phyloP scores from a whole-genome alignment of 2,329 filamentous ascomycete species.

The Sclerotiophoma versabilis region DNA sequence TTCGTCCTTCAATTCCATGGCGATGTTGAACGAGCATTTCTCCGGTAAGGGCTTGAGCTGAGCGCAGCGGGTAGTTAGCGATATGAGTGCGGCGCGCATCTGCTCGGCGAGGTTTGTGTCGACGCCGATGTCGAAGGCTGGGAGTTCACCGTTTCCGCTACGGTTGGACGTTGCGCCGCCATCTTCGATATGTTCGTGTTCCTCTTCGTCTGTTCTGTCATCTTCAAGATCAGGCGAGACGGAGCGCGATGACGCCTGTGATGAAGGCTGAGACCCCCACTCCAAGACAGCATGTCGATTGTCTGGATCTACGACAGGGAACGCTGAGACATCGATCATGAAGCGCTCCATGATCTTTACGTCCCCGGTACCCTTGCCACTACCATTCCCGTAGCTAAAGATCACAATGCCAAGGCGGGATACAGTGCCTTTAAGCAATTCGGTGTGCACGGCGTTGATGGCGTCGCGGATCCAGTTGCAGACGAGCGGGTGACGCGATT shows the following conservation, averaged over 20 bases:
- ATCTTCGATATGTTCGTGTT: background rate
- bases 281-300: conserved; percentile 62
- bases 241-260: conserved; percentile 1
- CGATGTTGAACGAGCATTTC: conserved; percentile 77
- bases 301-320: conserved; percentile 57
- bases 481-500: conserved; percentile 84
- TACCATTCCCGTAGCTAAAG: conserved; percentile 51
- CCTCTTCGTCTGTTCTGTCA: conserved; percentile 18
- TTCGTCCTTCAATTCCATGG: conserved; percentile 72
- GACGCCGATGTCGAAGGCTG: conserved; percentile 30
- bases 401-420: conserved; percentile 65
- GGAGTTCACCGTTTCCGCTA: conserved; percentile 18
- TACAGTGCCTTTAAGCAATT: conserved; percentile 67
- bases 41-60: conserved; percentile 65
- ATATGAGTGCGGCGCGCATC: conserved; percentile 70
- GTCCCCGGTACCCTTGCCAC: conserved; percentile 19
- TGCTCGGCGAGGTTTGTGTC: conserved; percentile 73
- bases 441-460: conserved; percentile 71
- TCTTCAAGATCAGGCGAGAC: background rate
- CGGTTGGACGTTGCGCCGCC: background rate
- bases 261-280: conserved; percentile 30
- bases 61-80: conserved; percentile 67
- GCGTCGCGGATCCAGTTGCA: conserved; percentile 87
- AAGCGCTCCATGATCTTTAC: conserved; percentile 65
- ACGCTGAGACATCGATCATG: conserved; percentile 65